Conservation (phyloP, 106 monocot species). For the Posidonia australis region DNA sequence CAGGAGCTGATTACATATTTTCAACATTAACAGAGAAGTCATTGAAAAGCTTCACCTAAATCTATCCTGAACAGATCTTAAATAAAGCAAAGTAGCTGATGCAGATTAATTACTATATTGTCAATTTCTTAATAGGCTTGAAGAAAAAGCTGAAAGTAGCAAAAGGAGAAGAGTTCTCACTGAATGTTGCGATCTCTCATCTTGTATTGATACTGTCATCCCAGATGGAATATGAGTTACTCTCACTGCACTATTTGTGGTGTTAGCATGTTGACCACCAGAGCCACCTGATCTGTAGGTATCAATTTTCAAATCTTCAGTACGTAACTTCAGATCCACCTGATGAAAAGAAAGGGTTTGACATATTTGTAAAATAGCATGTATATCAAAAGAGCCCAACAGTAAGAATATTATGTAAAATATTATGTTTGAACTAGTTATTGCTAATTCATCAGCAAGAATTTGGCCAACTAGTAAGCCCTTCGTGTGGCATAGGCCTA, state of each 20-base stretch:
- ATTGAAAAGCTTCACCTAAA: too few relatives aligned
- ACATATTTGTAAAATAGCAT: not conserved
- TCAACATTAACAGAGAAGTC: too few relatives aligned
- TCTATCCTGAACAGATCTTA: not conserved
- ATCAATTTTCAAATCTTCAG: constrained; percentile 92
- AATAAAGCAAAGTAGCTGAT: not conserved
- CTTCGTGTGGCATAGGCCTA: too few relatives aligned
- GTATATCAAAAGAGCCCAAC: too few relatives aligned
- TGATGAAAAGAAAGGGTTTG: constrained; percentile 13
- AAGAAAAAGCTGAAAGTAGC: not conserved
- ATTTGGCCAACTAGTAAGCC: too few relatives aligned
- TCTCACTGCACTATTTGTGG: constrained; percentile 91
- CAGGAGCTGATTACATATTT: too few relatives aligned
- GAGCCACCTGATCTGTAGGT: constrained; percentile 83
- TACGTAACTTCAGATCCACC: constrained; percentile 83
- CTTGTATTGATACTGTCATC: constrained; percentile 78
- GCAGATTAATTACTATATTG: not conserved
- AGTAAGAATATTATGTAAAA: too few relatives aligned
- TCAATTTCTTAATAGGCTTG: not conserved
- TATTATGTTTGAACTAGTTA: too few relatives aligned
- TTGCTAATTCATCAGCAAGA: too few relatives aligned
- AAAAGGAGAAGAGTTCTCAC: constrained; percentile 22
- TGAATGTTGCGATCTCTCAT: constrained; percentile 97
- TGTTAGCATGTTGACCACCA: constrained; percentile 94
- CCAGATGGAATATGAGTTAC: constrained; percentile 89